Base-by-base conservation (phyloP, 139 green algal species). In the Picochlorum sp. region DNA sequence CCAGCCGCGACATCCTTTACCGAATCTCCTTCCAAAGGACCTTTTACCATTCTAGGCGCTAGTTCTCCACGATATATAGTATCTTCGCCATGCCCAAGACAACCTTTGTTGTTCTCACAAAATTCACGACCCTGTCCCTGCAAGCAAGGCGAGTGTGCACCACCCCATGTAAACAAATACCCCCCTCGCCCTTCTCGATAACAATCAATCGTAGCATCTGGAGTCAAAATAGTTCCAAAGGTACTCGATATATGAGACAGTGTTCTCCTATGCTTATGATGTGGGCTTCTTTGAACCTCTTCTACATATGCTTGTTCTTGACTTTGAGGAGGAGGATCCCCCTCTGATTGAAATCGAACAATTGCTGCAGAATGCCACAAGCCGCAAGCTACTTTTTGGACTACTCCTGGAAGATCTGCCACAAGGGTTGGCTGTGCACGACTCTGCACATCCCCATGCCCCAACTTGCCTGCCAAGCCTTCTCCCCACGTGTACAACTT, bases 401-500 rank as follows among this genome's bases (percentile, higher is more conserved):
- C 82, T 5, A 57, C 62, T 24, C 66, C 16, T 24, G 68, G 57
- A 18, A 92, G 63, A 0, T 75, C 72, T 20, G 77, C 31, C 52
- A 90, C 79, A 30, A 60, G 55, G 0, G 72, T 66, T 1, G 83
- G 83, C 13, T 67, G 38, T 4, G 20, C n/a, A 26, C 59, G 64
- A 30, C 11, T 55, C 7, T 45, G 31, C 7, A 75, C 56, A 71
- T 82, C 68, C 23, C 85, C 85, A 49, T 96, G 90, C 1, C 91
- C 92, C 26, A 97, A 82, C 66, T 85, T 86, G 6, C 89, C 89
- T 62, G 86, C 88, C 50, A 87, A 70, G n/a, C 90, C 90, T 58
- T 95, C 86, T 18, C 92, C 92, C 89, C 94, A 98, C 0, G 88
- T 95, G 80, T 86, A 97, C 20, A 97, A 80, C 16, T 52, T 20